Evolutionary conservation across 1,284 basidiomycete species (phyloP).

Genomic region (Cryptococcus sp.): DNA sequence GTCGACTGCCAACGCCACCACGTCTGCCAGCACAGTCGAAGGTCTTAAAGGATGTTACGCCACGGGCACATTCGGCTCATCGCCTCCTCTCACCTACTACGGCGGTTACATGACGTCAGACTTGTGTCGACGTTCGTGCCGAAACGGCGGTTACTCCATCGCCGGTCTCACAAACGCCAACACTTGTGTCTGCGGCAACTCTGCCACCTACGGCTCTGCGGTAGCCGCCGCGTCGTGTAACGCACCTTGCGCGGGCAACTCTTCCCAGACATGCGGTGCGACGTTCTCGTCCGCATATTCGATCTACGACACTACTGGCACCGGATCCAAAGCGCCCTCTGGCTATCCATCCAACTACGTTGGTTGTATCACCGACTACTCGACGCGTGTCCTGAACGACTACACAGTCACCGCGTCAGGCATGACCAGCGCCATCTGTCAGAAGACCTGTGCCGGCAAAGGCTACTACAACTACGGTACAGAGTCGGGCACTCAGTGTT

Average conservation of each 20-base stretch:
- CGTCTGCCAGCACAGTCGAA: constrained; percentile 12
- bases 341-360: constrained; percentile 32
- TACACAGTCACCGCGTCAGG: constrained; percentile 18
- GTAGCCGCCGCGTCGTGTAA: constrained; percentile 16
- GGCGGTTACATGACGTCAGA: constrained; percentile 20
- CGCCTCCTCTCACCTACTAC: constrained; percentile 16
- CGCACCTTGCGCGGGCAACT: constrained; percentile 18
- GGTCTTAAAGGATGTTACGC: constrained; percentile 36
- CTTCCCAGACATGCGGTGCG: constrained; percentile 29
- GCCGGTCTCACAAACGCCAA: constrained; percentile 29
- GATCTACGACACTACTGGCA: constrained; percentile 38
- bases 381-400: constrained; percentile 19
- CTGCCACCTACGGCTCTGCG: constrained; percentile 15
- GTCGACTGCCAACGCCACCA: constrained; percentile 8
- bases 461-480: constrained; percentile 30
- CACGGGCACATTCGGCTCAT: constrained; percentile 20
- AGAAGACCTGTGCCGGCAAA: constrained; percentile 22
- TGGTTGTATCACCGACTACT: constrained; percentile 28
- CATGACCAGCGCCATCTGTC: constrained; percentile 28
- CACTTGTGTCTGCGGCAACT: constrained; percentile 31
- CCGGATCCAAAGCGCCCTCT: constrained; percentile 18
- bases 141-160: constrained; percentile 21
- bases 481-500: constrained; percentile 31
- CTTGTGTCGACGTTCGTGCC: constrained; percentile 20
- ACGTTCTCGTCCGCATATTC: constrained; percentile 18